Conservation (phyloP, 192 early-diverging fungal species). For the Ambispora gerdemannii region DNA sequence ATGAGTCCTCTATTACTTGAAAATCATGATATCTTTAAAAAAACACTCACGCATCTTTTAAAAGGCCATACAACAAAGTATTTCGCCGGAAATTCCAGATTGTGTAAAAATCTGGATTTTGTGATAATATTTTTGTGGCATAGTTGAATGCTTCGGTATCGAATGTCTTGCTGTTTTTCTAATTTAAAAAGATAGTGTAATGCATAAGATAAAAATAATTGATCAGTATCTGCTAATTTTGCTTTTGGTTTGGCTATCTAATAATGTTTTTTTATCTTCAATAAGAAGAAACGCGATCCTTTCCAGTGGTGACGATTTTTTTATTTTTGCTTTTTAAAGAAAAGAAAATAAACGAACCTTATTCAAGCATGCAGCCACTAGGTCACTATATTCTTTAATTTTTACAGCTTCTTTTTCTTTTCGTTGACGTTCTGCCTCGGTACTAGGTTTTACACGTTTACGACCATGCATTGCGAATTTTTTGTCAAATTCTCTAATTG, state of each 20-base stretch:
- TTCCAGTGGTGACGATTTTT: too few species aligned
- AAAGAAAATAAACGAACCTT: conserved; percentile 28
- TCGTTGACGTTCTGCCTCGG: conserved; percentile 36
- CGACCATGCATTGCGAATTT: too few species aligned
- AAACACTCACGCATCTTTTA: conserved; percentile 37
- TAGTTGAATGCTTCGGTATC: conserved; percentile 54
- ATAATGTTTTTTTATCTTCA: too few species aligned
- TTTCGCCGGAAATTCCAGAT: conserved; percentile 91
- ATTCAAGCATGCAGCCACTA: conserved; percentile 34
- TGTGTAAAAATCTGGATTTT: conserved; percentile 91
- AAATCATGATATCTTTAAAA: neutral
- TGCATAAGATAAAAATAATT: neutral
- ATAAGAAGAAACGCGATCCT: too few species aligned
- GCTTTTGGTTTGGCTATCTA: too few species aligned
- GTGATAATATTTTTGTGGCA: conserved; percentile 68
- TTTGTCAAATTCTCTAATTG: too few species aligned
- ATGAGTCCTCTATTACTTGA: neutral
- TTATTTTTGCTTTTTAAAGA: neutral
- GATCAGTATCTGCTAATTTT: too few species aligned
- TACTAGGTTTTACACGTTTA: conserved; percentile 37
- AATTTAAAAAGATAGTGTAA: neutral
- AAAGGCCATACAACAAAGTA: conserved; percentile 55
- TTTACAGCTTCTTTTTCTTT: conserved; percentile 41
- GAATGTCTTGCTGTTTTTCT: conserved; percentile 35
- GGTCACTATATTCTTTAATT: conserved; percentile 42